Evolutionary conservation across 495 filamentous ascomycete genomes (phyloP).

Genomic region (Oidiodendron maius): DNA sequence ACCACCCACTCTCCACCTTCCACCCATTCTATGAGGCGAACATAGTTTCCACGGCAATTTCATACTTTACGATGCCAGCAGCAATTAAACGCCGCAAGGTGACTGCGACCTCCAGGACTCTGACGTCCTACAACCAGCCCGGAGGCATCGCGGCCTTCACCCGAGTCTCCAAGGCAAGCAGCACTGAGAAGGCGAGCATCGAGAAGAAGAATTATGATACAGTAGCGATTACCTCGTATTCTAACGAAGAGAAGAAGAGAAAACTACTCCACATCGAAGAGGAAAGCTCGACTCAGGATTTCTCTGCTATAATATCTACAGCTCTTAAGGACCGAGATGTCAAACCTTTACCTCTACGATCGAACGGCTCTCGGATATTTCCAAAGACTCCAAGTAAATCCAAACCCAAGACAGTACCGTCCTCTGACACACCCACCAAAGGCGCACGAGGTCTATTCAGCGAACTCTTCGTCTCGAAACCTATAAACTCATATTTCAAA

Average conservation of each 20-base stretch:
- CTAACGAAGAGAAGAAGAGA: constrained; percentile 11
- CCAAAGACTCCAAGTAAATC: constrained; percentile 17
- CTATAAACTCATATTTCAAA: constrained; percentile 10
- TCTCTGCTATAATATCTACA: constrained; percentile 1
- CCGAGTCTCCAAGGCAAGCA: constrained; percentile 20
- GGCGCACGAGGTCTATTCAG: constrained; percentile 18
- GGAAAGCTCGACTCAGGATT: constrained; percentile 6
- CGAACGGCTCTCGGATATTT: neutral
- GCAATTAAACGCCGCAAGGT: constrained; percentile 21
- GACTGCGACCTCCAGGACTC: constrained; percentile 5
- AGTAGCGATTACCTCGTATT: constrained; percentile 1
- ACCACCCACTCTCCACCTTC: constrained; percentile 11
- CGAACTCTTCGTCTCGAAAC: constrained; percentile 15
- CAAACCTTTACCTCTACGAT: constrained; percentile 9
- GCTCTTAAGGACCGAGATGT: neutral
- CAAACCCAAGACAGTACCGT: neutral
- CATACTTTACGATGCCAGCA: constrained; percentile 20
- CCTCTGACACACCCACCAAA: constrained; percentile 21
- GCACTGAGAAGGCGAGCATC: constrained; percentile 7
- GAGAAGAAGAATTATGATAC: constrained; percentile 14
- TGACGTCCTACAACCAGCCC: neutral
- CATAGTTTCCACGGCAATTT: constrained; percentile 13
- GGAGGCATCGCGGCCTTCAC: constrained; percentile 19
- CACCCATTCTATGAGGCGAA: constrained; percentile 6
- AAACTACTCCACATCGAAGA: constrained; percentile 15